Evolutionary conservation across 495 filamentous ascomycete genomes (phyloP), one percentile per base, ranked within the genome.

Genomic region (Trichoderma gamsii): DNA sequence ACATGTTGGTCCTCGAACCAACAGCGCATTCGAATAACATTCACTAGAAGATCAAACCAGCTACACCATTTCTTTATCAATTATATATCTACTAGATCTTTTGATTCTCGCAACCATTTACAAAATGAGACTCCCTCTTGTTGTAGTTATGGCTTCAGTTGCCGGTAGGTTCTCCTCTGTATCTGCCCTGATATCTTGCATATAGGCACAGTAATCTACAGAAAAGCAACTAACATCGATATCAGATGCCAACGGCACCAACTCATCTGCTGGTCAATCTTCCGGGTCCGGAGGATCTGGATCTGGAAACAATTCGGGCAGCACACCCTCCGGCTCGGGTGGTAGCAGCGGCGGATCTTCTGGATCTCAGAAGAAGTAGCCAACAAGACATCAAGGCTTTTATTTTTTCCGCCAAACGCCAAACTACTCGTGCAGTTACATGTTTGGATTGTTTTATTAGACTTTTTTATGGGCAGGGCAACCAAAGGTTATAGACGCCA

Each of bases 81-180:
- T 16, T n/a, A 16, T 3, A 0, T 16, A 49, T 49, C 44, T 46
- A 18, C 18, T 46, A 4, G 18, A 46, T 1, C 18, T n/a, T n/a
- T 52, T 21, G 18, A 21, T 9, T 9, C 49, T 52, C 18, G 49
- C 49, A 61, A 61, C 23, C 25, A 13, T 61, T 32, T 12, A 27
- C 56, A 61, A 32, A 29, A 61, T 61, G 56, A 61, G 56, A 61
- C 56, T 61, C 56, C 56, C 56, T 9, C 56, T 61, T 27, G 56
- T 61, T 16, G 56, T 61, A 9, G 56, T 61, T 32, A 61, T 61
- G 56, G 56, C 56, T 18, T 61, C 56, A 11, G 56, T 61, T 29
- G 56, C 56, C 11, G 56, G 56, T 18, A 61, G 4, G 56, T 61
- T 52, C 21, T 3, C 16, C 18, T 52, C 49, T 52, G 8, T n/a